Conservation (phyloP, 2,329 filamentous ascomycete species). For the Lomentospora prolificans region DNA sequence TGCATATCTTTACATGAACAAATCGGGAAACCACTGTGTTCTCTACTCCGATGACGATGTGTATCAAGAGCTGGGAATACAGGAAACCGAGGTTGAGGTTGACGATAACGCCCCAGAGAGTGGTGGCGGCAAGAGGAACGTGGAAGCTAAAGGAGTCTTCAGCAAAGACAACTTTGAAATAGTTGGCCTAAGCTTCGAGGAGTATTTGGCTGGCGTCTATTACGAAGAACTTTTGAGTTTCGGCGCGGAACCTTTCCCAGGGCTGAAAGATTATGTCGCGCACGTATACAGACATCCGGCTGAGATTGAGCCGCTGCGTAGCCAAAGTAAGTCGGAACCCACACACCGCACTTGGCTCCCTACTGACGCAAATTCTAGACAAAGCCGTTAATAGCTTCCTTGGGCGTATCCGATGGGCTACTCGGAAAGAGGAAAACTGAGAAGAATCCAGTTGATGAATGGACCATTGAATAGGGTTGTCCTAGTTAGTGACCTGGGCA, state of each 20-base stretch:
- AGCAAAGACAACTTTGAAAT: background rate
- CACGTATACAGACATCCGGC: background rate
- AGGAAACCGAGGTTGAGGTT: too few species aligned
- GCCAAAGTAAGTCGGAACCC: background rate
- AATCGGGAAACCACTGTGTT: constrained; percentile 3
- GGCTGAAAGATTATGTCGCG: constrained; percentile 1
- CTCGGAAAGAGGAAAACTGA: too few species aligned
- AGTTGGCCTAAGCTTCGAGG: constrained; percentile 8
- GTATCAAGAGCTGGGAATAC: background rate
- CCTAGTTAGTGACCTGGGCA: too few species aligned
- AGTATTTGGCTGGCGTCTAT: constrained; percentile 4
- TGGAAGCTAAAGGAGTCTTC: background rate
- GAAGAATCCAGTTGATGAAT: too few species aligned
- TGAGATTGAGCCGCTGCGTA: background rate
- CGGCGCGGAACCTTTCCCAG: background rate
- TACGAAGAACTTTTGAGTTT: constrained; percentile 9
- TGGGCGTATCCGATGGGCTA: too few species aligned
- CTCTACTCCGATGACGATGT: constrained; percentile 1
- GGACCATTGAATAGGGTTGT: too few species aligned
- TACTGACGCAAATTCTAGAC: background rate
- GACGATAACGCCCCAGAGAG: background rate
- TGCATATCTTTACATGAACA: constrained; percentile 7
- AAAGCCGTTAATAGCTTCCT: background rate
- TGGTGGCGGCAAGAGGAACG: background rate
- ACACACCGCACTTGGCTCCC: background rate